Conservation (phyloP, 2,329 filamentous ascomycete genomes). For the Arthrobotrys conoides region DNA sequence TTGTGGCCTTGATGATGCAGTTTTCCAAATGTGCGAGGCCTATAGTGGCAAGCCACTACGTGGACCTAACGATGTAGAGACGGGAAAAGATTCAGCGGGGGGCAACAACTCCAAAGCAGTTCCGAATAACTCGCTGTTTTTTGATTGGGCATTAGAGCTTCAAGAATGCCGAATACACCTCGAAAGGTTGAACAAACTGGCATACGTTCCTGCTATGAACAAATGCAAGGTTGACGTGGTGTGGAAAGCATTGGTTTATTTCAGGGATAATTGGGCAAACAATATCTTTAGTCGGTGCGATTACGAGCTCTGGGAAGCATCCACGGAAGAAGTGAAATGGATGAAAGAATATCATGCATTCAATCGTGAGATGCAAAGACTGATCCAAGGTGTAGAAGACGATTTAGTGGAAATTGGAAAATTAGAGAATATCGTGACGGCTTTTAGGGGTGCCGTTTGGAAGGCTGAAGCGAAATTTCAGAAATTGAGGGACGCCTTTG, state of each 20-base stretch:
- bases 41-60: conserved; percentile 15
- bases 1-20: conserved; percentile 33
- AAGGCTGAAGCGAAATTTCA: conserved; percentile 42
- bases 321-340: conserved; percentile 6
- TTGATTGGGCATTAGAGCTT: conserved; percentile 19
- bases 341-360: conserved; percentile 49
- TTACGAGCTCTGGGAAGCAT: conserved; percentile 32
- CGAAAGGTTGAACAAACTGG: conserved; percentile 11
- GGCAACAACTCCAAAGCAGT: background rate
- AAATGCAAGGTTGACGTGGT: conserved; percentile 41
- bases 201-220: conserved; percentile 39
- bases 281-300: conserved; percentile 25
- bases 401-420: conserved; percentile 39
- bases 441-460: conserved; percentile 21
- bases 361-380: conserved; percentile 38
- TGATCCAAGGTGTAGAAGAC: conserved; percentile 26
- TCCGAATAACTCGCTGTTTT: background rate
- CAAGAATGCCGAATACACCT: conserved; percentile 14
- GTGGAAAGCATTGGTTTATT: conserved; percentile 23
- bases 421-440: conserved; percentile 37
- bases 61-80: background rate
- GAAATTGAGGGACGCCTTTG: background rate
- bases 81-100: background rate
- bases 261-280: conserved; percentile 49
- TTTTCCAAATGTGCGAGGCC: conserved; percentile 53